Evolutionary conservation across 2,329 filamentous ascomycete species (phyloP), one percentile per base, ranked within the genome.

Genomic region (Dryadomyces quercus-mongolicae): DNA sequence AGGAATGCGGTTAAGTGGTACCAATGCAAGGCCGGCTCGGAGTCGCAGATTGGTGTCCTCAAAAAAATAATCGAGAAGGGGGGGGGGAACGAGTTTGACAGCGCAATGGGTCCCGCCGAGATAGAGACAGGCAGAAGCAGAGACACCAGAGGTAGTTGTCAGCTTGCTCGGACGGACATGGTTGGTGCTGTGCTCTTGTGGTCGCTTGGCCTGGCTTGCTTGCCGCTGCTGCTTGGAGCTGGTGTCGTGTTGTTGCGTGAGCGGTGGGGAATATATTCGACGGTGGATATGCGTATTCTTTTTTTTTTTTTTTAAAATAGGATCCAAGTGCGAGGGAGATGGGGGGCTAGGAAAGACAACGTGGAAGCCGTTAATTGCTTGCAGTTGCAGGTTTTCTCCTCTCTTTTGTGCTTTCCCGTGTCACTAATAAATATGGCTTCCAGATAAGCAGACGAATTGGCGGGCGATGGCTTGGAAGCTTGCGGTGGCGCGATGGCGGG

Each of bases 1-100:
- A 31, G 25, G 54, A 46, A 48, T 55, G 57, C 54, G 54, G 54
- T 52, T 46, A 53, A 46, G 57, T 58, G 53, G 58, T 58, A 61
- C 60, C 57, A 58, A 61, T 60, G 57, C 57, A 57, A 56, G 56
- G 56, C 55, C 56, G 57, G 53, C 56, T 57, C 52, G 58, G 52
- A 54, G 52, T 52, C 47, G 56, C 46, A 56, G 56, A 54, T 42
- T 49, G 49, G 47, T 54, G 48, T 12, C 22, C 34, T 49, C 52
- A 40, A 40, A 40, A 40, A 40, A 38, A 45, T 36, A 44, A 15
- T 36, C 38, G 25, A 49, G 40, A 34, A 49, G 51, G 50, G 52
- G 31, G 46, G 48, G 22, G 50, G 53, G 58, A 45, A 52, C 55
- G 49, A 52, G 56, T 54, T 56, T 45, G 46, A 38, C 47, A 49